phyloP scores from a whole-genome alignment of 768 basidiomycete species.

The Lactarius pseudohatsudake region DNA sequence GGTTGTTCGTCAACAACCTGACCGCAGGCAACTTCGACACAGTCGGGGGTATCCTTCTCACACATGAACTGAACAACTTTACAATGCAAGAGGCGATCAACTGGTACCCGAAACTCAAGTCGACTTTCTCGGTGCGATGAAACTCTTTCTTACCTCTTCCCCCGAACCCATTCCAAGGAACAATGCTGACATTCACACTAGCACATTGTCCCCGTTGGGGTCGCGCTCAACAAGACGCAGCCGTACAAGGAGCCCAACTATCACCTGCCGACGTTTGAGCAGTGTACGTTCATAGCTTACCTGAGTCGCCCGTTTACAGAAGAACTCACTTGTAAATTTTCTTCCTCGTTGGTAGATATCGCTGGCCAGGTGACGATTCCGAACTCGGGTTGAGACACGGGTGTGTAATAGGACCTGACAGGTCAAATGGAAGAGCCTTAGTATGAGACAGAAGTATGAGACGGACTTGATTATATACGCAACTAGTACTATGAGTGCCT shows the following conservation, averaged over 20 bases:
- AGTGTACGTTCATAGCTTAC: constrained; percentile 41
- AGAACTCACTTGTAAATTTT: neutral
- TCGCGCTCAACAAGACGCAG: constrained; percentile 49
- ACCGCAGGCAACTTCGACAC: constrained; percentile 18
- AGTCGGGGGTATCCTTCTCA: constrained; percentile 51
- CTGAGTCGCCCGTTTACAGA: neutral
- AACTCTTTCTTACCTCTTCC: neutral
- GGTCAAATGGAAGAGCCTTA: neutral
- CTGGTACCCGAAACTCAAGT: constrained; percentile 46
- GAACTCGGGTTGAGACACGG: too few species aligned
- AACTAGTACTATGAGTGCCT: neutral
- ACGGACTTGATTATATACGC: neutral
- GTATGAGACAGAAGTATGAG: neutral
- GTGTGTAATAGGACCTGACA: neutral
- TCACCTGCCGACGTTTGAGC: constrained; percentile 44
- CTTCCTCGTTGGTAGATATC: neutral
- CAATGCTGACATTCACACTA: constrained; percentile 6
- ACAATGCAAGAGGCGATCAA: constrained; percentile 63
- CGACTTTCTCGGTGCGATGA: constrained; percentile 44
- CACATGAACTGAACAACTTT: constrained; percentile 59
- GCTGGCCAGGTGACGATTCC: neutral
- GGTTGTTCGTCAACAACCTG: constrained; percentile 18
- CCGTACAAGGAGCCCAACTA: constrained; percentile 53
- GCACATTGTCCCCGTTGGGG: constrained; percentile 53
- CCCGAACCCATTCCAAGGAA: neutral